Evolutionary conservation across 768 basidiomycete genomes (phyloP).

Genomic region (Kockovaella imperatae): DNA sequence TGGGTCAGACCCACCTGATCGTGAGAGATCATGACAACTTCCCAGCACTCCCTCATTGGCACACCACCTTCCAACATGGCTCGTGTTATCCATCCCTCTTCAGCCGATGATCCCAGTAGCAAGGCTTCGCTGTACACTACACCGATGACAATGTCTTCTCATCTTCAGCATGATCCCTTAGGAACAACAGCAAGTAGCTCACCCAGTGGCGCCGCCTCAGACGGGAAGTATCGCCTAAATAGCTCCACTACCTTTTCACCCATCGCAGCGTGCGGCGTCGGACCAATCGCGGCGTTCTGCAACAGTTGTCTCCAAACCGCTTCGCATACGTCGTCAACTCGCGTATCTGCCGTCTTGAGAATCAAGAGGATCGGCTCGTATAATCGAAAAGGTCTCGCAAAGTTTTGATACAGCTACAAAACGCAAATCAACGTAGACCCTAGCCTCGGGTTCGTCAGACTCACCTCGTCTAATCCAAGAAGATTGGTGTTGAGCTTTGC

Average conservation of each 20-base stretch:
- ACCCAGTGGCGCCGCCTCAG: constrained; percentile 45
- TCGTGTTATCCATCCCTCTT: constrained; percentile 68
- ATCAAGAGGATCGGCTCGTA: constrained; percentile 78
- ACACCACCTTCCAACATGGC: constrained; percentile 74
- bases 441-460: constrained; percentile 25
- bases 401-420: constrained; percentile 71
- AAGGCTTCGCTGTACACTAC: constrained; percentile 68
- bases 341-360: constrained; percentile 86
- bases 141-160: constrained; percentile 63
- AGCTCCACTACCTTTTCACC: constrained; percentile 48
- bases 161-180: background rate
- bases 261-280: constrained; percentile 13
- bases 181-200: background rate
- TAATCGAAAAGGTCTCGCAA: constrained; percentile 77
- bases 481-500: constrained; percentile 46
- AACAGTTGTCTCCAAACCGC: constrained; percentile 86
- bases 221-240: constrained; percentile 81
- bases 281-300: constrained; percentile 50
- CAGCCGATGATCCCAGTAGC: constrained; percentile 52
- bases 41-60: constrained; percentile 73
- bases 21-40: constrained; percentile 26
- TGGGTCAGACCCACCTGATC: constrained; percentile 12
- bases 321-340: constrained; percentile 68
- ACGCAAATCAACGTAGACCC: background rate
- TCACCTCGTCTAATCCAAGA: constrained; percentile 76